Evolutionary conservation across 495 filamentous ascomycete genomes (phyloP), one percentile per base, ranked within the genome.

Genomic region (Clavariopsis aquatica): DNA sequence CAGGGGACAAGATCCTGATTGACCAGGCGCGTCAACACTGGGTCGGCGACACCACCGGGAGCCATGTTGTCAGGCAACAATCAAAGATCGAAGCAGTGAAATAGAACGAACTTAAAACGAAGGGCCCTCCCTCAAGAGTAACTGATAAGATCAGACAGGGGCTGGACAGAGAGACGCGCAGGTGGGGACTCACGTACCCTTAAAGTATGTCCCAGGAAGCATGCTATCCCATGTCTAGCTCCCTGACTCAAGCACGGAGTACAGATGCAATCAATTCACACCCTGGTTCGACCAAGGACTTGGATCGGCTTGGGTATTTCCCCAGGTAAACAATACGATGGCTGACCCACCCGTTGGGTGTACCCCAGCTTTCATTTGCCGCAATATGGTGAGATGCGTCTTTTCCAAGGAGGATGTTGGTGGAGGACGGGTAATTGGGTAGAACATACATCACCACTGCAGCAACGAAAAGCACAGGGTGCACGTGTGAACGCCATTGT

Each of bases 1-100:
- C 86, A 86, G 36, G 78, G 73, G 20, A 82, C 73, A 52, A 75
- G 82, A 69, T 84, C 83, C 52, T 80, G 78, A 70, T 80, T 77
- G 63, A 81, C 80, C 69, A 84, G 75, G 63, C 81, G 80, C 73
- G 81, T 80, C 71, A 85, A 74, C 65, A 79, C 68, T 61, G 81
- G 80, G 68, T 80, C 79, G 6, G 52, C 65, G 7, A 19, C 36
- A 22, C 43, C 24, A 17, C 20, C 57, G 12, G 57, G 57, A 4
- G 57, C 57, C 57, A 60, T 60, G 13, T 20, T 52, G 57, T 28
- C 38, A 43, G n/a, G 3, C n/a, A 17, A 43, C 13, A n/a, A 17
- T 43, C 4, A 36, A 45, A 22, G 3, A 29, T 19, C 9, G 20
- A 49, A 49, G 47, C 19, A n/a, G n/a, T n/a, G n/a, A n/a, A n/a